Base-by-base conservation (phyloP, 306 rosid species). In the Astragalus membranaceus region DNA sequence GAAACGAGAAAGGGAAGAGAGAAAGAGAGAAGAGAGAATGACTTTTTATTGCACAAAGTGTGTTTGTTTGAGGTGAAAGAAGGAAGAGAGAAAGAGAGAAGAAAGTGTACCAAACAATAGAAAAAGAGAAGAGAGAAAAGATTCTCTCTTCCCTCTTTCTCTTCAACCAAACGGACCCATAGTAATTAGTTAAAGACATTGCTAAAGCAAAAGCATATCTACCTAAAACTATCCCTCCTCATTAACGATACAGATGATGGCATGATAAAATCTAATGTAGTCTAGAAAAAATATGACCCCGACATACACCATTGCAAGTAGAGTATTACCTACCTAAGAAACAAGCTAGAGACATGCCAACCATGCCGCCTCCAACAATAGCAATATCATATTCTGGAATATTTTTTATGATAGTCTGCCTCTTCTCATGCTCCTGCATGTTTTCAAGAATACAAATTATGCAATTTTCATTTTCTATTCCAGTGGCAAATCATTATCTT, bases 331-430 rank as follows among this genome's bases (percentile, higher is more conserved):
- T 74, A 94, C 98, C 98, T 86, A 94, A 87, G 83, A 96, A 94
- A 82, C 95, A 87, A 78, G 97, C 90, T 73, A 94, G 55, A 74
- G 97, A 87, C 88, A 94, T 64, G 79, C 98, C 98, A 64, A 88
- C 98, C 97, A 90, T 84, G 74, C 98, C 97, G 10, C 97, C 97
- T 83, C 98, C 98, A 75, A 90, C 95, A 78, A 94, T 85, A 64
- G 98, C 96, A 75, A 94, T 41, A 76, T 94, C 98, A 84, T 94
- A 75, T n/a, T 82, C 89, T 54, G 82, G 79, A 43, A 73, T 67
- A 67, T 33, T 46, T 78, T 77, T 65, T 0, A 64, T 30, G 17
- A 79, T 60, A 47, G 15, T 66, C 67, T 57, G 84, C 69, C 64
- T 75, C 85, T 76, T 81, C 69, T 48, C 82, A 57, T 70, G 84